These are phyloP conservation scores for Triticum monococcum DNA, from an alignment of 176 grass and related monocot species.

Conservation along the genomic window DNA sequence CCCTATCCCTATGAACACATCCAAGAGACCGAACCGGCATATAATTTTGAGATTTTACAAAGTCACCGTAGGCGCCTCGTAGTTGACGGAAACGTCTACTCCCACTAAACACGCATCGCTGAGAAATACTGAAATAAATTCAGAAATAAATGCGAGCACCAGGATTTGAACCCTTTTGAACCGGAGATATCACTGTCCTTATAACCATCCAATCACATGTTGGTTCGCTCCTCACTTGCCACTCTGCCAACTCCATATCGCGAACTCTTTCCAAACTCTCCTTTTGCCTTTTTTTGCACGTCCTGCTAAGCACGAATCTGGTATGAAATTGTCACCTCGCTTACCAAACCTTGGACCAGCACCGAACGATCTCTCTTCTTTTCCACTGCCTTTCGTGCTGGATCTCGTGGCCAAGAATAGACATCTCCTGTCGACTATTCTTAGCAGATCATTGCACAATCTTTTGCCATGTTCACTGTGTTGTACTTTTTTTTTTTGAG, in stretches of 20 bases:
- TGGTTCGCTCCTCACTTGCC: background rate
- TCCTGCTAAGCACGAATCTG: background rate
- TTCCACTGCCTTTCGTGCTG: background rate
- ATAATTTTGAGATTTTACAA: no score
- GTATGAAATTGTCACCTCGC: background rate
- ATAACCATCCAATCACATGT: no score
- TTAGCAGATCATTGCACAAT: background rate
- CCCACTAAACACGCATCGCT: no score
- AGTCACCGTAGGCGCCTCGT: no score
- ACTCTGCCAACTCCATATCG: background rate
- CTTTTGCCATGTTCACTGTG: background rate
- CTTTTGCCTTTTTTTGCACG: background rate
- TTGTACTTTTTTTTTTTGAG: background rate
- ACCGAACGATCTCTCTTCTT: background rate
- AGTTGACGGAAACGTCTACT: no score
- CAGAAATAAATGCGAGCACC: no score
- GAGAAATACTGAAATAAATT: no score
- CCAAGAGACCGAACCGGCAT: no score
- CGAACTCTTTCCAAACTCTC: background rate
- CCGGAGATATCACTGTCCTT: no score
- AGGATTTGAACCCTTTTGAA: no score
- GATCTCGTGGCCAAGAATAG: background rate
- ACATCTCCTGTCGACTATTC: background rate
- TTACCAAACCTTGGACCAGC: background rate
- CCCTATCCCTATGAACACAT: no score